Conservation (phyloP, 768 basidiomycete species). For the Ramaria rubella region DNA sequence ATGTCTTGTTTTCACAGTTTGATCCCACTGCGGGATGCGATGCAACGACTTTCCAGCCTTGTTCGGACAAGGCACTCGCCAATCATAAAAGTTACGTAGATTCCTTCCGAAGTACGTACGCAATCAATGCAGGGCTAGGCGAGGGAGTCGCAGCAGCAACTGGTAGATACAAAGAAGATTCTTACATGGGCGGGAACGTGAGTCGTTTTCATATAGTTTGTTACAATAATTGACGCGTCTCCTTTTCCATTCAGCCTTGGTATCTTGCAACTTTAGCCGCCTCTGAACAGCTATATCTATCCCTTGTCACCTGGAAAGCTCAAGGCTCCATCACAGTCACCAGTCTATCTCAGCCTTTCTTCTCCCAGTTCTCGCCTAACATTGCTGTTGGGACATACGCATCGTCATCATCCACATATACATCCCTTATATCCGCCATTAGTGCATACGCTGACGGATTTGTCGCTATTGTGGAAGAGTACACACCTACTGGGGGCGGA, state of each 20-base stretch:
- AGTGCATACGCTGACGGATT: conserved; percentile 61
- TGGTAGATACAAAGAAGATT: conserved; percentile 74
- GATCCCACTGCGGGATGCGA: conserved; percentile 69
- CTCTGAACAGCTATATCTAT: conserved; percentile 72
- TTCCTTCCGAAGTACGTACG: conserved; percentile 63
- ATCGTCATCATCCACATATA: conserved; percentile 43
- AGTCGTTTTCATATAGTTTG: conserved; percentile 17
- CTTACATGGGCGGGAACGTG: conserved; percentile 69
- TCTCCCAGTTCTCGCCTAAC: conserved; percentile 49
- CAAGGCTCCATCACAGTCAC: conserved; percentile 50
- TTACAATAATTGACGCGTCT: too few relatives aligned
- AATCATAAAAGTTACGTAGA: conserved; percentile 56
- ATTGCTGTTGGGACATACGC: conserved; percentile 49
- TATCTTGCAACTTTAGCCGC: conserved; percentile 65
- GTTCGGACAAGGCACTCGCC: conserved; percentile 71
- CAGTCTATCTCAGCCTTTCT: conserved; percentile 60
- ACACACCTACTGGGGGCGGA: conserved; percentile 55
- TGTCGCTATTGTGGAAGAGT: conserved; percentile 46
- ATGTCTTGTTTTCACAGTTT: conserved; percentile 34
- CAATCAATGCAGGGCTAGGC: conserved; percentile 54
- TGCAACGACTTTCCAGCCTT: conserved; percentile 70
- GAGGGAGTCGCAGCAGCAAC: conserved; percentile 55
- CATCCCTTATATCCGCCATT: conserved; percentile 42
- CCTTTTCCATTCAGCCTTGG: conserved; percentile 54
- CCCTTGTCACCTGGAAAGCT: conserved; percentile 57